Evolutionary conservation across 139 green algal species (phyloP).

Genomic region (Zygnema circumcarinatum): DNA sequence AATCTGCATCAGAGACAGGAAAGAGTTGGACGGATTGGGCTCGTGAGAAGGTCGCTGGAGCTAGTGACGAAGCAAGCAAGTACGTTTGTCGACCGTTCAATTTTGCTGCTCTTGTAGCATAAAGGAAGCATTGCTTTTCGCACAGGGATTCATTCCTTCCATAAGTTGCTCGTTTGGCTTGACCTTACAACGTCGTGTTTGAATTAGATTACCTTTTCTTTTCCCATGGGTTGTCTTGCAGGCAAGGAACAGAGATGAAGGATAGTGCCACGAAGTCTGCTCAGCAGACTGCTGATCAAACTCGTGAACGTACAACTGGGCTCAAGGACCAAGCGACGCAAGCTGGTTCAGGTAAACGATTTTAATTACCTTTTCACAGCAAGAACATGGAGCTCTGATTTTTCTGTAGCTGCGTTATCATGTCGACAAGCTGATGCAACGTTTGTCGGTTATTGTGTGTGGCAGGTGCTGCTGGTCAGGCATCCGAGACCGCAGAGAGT

Average conservation of each 20-base stretch:
- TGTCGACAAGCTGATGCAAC: no score
- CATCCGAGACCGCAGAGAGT: neutral
- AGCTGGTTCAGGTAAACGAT: neutral
- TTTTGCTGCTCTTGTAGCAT: no score
- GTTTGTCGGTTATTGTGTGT: no score
- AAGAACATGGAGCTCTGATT: no score
- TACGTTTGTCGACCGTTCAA: no score
- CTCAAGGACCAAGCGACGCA: neutral
- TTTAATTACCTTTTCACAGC: no score
- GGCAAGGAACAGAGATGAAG: neutral
- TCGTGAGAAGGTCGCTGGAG: neutral
- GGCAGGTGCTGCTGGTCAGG: neutral
- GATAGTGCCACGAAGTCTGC: neutral
- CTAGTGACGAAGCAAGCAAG: neutral
- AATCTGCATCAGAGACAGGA: neutral
- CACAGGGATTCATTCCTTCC: no score
- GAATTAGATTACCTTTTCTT: no score
- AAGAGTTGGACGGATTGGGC: neutral
- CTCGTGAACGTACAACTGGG: neutral
- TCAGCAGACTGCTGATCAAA: neutral
- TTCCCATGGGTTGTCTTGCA: neutral
- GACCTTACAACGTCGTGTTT: no score
- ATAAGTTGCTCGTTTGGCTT: no score
- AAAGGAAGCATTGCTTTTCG: no score
- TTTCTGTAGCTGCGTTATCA: no score